A percentile compares a stretch with the other conserved stretches of the same genome.
phyloP scores from a whole-genome alignment of 2,329 filamentous ascomycete genomes.

The Venturia aucupariae region DNA sequence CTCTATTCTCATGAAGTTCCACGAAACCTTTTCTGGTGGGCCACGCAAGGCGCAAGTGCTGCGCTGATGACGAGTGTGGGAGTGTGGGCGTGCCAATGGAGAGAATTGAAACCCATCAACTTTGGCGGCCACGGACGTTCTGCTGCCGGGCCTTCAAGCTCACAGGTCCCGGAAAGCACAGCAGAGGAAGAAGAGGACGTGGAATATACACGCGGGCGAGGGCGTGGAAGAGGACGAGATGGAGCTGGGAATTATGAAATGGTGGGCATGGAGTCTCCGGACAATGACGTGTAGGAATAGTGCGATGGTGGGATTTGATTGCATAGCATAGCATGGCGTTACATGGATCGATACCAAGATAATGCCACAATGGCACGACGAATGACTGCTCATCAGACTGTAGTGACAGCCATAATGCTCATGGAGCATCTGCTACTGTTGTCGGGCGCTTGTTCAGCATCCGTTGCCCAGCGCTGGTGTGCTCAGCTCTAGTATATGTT shows the following conservation, averaged over 20 bases:
- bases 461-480: not conserved
- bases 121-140: conserved; percentile 55
- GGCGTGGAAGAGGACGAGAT: conserved; percentile 31
- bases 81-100: conserved; percentile 84
- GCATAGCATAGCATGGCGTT: conserved; percentile 15
- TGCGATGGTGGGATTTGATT: conserved; percentile 20
- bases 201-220: conserved; percentile 16
- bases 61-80: conserved; percentile 60
- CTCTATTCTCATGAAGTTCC: conserved; percentile 73
- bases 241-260: conserved; percentile 41
- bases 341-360: not conserved
- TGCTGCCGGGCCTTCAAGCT: conserved; percentile 15
- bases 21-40: conserved; percentile 80
- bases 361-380: not conserved
- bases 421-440: no score
- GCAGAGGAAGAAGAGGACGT: conserved; percentile 25
- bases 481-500: no score
- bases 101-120: conserved; percentile 78
- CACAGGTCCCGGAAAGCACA: conserved; percentile 17
- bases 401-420: not conserved
- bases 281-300: conserved; percentile 21
- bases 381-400: not conserved
- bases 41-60: conserved; percentile 51
- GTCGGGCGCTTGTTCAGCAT: not conserved
- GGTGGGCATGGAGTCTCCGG: conserved; percentile 33